These are phyloP conservation scores for Smallanthus sonchifolius DNA, from an alignment of 129 eudicot genomes.

Conservation along the genomic window DNA sequence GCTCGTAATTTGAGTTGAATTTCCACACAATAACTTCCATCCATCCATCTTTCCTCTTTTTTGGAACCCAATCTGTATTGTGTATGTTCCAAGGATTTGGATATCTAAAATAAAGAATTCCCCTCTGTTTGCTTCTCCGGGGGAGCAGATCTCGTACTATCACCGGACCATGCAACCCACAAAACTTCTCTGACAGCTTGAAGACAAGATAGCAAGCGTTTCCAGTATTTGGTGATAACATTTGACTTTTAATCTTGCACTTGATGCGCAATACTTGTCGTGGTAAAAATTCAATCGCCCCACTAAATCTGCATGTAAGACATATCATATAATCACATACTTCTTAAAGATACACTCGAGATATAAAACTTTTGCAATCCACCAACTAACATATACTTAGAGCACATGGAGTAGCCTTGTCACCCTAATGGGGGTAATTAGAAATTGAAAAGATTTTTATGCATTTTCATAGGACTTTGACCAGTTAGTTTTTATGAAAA, in stretches of 20 bases:
- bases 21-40: constrained; percentile 11
- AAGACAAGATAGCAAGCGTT: not conserved
- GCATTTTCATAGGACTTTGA: too few species aligned
- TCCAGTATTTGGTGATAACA: not conserved
- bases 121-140: not conserved
- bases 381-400: too few species aligned
- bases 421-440: too few species aligned
- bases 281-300: not conserved
- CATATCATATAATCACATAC: not conserved
- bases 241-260: not conserved
- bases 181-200: constrained; percentile 8
- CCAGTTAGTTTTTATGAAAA: too few species aligned
- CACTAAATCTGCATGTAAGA: not conserved
- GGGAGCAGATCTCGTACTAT: not conserved
- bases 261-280: not conserved
- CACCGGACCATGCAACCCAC: constrained; percentile 13
- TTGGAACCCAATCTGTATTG: not conserved
- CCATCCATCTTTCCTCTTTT: constrained; percentile 8
- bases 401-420: too few species aligned
- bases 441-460: too few species aligned
- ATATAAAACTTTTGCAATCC: not conserved
- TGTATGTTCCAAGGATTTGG: not conserved
- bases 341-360: not conserved
- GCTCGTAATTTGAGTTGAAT: not conserved
- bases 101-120: not conserved